A percentile compares a stretch with the other conserved stretches of the same genome.
These are phyloP conservation scores for Phalaenopsis aphrodite DNA, from an alignment of 106 monocot genomes.

Conservation along the genomic window DNA sequence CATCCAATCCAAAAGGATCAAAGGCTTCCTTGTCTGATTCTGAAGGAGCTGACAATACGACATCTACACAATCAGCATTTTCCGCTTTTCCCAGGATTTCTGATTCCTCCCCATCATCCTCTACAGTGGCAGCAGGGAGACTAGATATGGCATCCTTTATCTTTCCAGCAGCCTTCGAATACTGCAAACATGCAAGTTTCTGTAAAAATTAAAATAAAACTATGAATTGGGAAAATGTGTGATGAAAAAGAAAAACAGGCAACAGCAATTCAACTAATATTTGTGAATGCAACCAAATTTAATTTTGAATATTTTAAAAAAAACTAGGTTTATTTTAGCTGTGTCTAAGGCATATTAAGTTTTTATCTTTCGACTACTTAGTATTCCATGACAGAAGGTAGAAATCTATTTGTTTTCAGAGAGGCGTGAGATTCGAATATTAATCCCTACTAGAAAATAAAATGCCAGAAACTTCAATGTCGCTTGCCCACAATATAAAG, in stretches of 20 bases:
- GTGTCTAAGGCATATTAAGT: background rate
- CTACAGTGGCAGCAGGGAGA: conserved; percentile 57
- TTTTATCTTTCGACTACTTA: background rate
- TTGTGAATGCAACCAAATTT: background rate
- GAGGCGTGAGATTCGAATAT: no score
- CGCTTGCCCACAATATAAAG: background rate
- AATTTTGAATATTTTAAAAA: background rate
- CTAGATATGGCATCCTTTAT: conserved; percentile 84
- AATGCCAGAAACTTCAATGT: background rate
- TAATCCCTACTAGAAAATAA: background rate
- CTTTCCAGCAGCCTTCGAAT: conserved; percentile 85
- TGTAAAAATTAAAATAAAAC: background rate
- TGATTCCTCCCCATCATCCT: conserved; percentile 78
- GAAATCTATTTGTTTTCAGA: background rate
- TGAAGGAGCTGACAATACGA: conserved; percentile 1
- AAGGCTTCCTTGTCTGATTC: conserved; percentile 21
- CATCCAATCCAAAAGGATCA: conserved; percentile 96
- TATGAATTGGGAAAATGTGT: background rate
- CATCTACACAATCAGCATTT: conserved; percentile 14
- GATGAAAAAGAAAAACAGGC: no score
- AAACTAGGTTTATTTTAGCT: background rate
- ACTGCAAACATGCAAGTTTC: conserved; percentile 29
- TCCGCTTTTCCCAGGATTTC: conserved; percentile 32
- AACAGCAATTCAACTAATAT: background rate
- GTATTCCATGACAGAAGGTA: background rate